Percentiles rank a stretch among this genome's conserved stretches.
These are phyloP conservation scores for Oryza brachyantha DNA, from an alignment of 176 grass and related monocot genomes.

Conservation along the genomic window DNA sequence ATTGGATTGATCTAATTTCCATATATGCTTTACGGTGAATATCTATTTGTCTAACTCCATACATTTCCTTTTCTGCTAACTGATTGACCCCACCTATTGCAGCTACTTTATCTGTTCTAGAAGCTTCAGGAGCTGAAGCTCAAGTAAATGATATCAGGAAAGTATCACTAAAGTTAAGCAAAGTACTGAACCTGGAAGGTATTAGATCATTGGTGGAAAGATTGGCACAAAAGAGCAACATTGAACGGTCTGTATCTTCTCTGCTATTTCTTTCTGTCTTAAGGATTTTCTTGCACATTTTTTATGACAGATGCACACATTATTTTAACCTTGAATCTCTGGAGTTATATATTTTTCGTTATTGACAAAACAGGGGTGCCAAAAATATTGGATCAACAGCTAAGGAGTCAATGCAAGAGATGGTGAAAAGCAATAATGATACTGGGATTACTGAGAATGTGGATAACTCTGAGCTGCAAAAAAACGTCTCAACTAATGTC, in stretches of 20 bases:
- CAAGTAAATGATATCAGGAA: slow-evolving; percentile 48
- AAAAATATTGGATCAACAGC: slow-evolving; percentile 50
- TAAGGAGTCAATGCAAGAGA: slow-evolving; percentile 41
- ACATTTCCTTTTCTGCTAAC: not conserved
- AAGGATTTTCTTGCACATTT: not conserved
- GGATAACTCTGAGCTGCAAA: slow-evolving; percentile 44
- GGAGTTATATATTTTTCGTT: not conserved
- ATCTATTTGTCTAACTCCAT: not conserved
- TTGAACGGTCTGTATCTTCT: slow-evolving; percentile 50
- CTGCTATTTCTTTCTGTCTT: not conserved
- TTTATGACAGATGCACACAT: not conserved
- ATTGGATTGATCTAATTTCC: not conserved
- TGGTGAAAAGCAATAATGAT: slow-evolving; percentile 41
- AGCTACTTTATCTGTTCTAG: slow-evolving; percentile 53
- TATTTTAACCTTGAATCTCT: slow-evolving; percentile 1
- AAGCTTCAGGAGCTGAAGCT: slow-evolving; percentile 31
- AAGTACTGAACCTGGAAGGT: slow-evolving; percentile 58
- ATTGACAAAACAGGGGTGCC: slow-evolving; percentile 40
- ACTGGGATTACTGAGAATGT: slow-evolving; percentile 39
- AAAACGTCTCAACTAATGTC: slow-evolving; percentile 53
- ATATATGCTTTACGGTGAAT: not conserved
- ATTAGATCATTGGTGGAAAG: slow-evolving; percentile 67
- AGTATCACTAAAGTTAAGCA: slow-evolving; percentile 58
- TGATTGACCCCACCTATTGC: not conserved
- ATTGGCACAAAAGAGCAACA: slow-evolving; percentile 45